Conservation (phyloP, 2,329 filamentous ascomycete species). For the Mariannaea elegans region DNA sequence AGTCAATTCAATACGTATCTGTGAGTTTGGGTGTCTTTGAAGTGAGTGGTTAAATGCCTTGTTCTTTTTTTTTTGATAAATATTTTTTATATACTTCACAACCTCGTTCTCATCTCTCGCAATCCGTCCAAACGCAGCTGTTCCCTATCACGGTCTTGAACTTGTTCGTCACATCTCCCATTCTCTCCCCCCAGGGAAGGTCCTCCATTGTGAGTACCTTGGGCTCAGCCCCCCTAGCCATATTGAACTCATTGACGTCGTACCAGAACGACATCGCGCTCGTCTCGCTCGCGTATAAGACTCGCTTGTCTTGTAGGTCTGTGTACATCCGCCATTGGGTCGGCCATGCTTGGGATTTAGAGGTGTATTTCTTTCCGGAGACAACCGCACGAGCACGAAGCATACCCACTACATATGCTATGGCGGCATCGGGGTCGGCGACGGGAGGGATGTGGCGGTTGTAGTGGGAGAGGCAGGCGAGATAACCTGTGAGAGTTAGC, state of each 20-base stretch:
- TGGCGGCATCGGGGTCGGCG: constrained; percentile 14
- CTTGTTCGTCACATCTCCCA: constrained; percentile 23
- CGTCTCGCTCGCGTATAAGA: constrained; percentile 28
- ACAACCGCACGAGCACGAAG: no score
- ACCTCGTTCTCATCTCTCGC: neutral
- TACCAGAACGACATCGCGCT: constrained; percentile 23
- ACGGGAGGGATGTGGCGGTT: constrained; percentile 20
- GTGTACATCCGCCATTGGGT: constrained; percentile 30
- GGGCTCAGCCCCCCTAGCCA: neutral
- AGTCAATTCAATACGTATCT: no score
- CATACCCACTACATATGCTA: constrained; percentile 27
- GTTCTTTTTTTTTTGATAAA: no score
- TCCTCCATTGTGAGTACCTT: constrained; percentile 11
- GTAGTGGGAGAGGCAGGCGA: constrained; percentile 25
- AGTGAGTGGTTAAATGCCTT: no score
- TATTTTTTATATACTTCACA: neutral
- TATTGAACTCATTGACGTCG: constrained; percentile 10
- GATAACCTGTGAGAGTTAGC: constrained; percentile 15
- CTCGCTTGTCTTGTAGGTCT: constrained; percentile 2
- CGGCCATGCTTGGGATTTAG: constrained; percentile 20
- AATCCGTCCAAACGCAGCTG: constrained; percentile 12
- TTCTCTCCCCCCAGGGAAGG: constrained; percentile 11
- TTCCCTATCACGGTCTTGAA: constrained; percentile 2
- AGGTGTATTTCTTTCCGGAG: no score
- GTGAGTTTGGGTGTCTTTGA: no score